phyloP scores from a whole-genome alignment of 148 eudicot species.

The Agrostemma githago region DNA sequence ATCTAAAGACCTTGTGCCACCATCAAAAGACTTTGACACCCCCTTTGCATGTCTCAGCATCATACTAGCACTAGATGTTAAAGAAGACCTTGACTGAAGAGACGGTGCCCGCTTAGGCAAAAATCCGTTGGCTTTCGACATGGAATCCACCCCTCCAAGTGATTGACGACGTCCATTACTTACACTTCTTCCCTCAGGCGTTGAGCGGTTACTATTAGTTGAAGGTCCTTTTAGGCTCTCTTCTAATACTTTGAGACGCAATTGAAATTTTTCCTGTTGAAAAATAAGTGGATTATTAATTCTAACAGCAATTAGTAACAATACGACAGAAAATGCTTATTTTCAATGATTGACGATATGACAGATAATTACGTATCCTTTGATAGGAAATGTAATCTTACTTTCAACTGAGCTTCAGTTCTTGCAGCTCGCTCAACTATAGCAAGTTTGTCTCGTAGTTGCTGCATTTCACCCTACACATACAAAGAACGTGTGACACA shows the following conservation, averaged over 20 bases:
- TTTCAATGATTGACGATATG: neutral
- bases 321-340: neutral
- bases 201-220: conserved; percentile 35
- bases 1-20: conserved; percentile 70
- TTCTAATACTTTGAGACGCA: conserved; percentile 87
- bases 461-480: conserved; percentile 81
- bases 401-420: conserved; percentile 90
- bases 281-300: conserved; percentile 20
- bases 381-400: conserved; percentile 24
- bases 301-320: neutral
- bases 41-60: conserved; percentile 46
- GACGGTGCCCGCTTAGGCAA: conserved; percentile 44
- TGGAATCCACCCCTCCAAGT: conserved; percentile 63
- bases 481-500: neutral
- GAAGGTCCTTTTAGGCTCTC: conserved; percentile 63
- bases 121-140: conserved; percentile 64
- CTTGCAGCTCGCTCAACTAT: conserved; percentile 87
- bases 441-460: conserved; percentile 76
- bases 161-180: conserved; percentile 80
- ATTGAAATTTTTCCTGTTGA: conserved; percentile 76
- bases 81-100: conserved; percentile 37
- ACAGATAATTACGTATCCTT: conserved; percentile 5
- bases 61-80: conserved; percentile 36
- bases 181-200: conserved; percentile 46
- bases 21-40: conserved; percentile 55